Base-by-base conservation (phyloP, 768 basidiomycete genomes). In the Amanita molliuscula region DNA sequence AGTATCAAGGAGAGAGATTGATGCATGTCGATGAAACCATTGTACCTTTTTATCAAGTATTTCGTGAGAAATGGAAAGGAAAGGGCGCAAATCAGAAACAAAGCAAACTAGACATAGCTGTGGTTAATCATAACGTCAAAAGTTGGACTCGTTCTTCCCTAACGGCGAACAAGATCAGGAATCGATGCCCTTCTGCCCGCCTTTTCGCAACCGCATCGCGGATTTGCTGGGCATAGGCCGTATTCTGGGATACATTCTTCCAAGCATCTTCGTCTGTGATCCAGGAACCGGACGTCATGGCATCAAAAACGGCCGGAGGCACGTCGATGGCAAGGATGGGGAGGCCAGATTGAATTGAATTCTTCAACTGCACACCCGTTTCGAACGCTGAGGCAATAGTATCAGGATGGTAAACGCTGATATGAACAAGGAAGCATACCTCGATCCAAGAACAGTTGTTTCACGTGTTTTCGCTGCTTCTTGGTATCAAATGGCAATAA, bases 321-420 rank as follows among this genome's bases (percentile, higher is more conserved):
- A 89, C 79, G 50, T 90, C 88, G 11, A 90, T 72, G 1, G 79
- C 86, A n/a, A 91, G 65, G 18, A 77, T 78, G 1, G 84, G 82
- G 53, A 86, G 68, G 8, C 78, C 79, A 8, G 66, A 70, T 51
- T 80, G 76, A 21, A 84, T 65, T 0, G 81, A 74, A 8, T 72
- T 68, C 60, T 79, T 81, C 47, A 89, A 66, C 28, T 81, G 71
- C 4, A 67, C 64, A 7, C 72, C 68, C 15, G 74, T 79, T 54
- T 84, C 83, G 50, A 81, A 84, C 1, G 87, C 87, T 87, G 51
- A 16, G 10, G n/a, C 11, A 33, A 50, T 41, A 37, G 38, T 6
- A 25, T 48, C 8, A 50, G 29, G 47, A 29, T 34, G 2, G n/a
- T 37, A 6, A 6, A 10, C 28, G 16, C 7, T 46, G 15, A n/a